Base-by-base conservation (phyloP, 164 flowering plant genomes). In the Nymphaea thermarum region DNA sequence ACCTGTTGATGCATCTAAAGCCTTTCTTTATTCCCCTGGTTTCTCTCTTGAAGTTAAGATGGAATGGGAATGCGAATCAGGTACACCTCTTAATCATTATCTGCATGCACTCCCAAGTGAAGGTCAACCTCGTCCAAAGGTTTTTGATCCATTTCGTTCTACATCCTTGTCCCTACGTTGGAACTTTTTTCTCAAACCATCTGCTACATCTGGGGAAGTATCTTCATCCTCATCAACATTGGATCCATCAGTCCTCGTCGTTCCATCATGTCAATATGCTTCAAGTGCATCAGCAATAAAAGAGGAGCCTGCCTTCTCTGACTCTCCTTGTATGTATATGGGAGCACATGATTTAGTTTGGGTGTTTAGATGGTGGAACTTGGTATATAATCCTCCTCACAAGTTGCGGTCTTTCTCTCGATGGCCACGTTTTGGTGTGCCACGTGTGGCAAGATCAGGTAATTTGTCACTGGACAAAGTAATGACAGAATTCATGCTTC, bases 271-370 rank as follows among this genome's bases (percentile, higher is more conserved):
- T 47, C 11, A 47, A 47, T 47, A 4, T 47, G 7, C 53, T 79
- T 75, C 67, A 55, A 64, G 64, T 76, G 78, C 71, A 70, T 72
- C 82, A 43, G 74, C 71, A 60, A 36, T 66, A 63, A 75, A 71
- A 65, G 60, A 71, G 3, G 87, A 81, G 65, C 69, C 79, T 70
- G 62, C 25, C 60, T 64, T 76, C 45, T 60, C 61, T 68, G 76
- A 77, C 72, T 76, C 84, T 18, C 89, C 98, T 66, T 82, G 80
- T 7, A 6, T 90, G 67, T 85, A 82, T 71, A 43, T 90, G 70
- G 99, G 94, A 63, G 91, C 94, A 71, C 98, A 95, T 86, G 98
- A 95, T 83, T 76, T 95, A 63, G 96, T 96, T n/a, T 95, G 99
- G 99, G 12, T 92, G 18, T 36, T 81, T 18, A 95, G 80, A 74